Conservation (phyloP, 148 eudicot species). For the Chenopodium suecicum region DNA sequence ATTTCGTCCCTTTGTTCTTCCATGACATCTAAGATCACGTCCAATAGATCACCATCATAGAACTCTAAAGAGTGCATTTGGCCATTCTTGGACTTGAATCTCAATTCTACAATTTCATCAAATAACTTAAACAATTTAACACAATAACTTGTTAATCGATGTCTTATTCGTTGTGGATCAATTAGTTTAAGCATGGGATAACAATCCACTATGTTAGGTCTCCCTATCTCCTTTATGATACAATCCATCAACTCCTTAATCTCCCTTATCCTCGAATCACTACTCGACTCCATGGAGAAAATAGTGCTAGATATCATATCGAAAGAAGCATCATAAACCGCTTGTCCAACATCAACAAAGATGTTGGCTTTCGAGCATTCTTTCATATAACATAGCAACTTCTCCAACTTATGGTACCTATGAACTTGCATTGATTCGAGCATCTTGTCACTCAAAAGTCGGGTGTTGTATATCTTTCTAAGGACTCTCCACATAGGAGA, state of each 20-base stretch:
- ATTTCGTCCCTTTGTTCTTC: conserved; percentile 10
- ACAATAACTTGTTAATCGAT: background rate
- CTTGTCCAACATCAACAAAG: conserved; percentile 2
- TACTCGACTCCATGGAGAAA: background rate
- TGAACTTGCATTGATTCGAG: conserved; percentile 9
- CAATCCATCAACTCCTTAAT: conserved; percentile 9
- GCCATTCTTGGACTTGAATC: background rate
- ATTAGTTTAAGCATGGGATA: background rate
- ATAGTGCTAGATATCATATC: background rate
- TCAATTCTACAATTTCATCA: background rate
- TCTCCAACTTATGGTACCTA: background rate
- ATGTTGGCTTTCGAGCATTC: background rate
- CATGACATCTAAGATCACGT: background rate
- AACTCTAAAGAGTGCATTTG: too few species aligned
- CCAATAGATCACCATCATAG: background rate
- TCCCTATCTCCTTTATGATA: background rate
- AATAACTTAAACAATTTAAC: background rate
- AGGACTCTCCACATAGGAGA: conserved; percentile 1
- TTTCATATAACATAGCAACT: background rate
- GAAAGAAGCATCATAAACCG: conserved; percentile 1
- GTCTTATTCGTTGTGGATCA: conserved; percentile 7
- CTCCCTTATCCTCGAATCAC: background rate
- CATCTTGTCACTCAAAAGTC: conserved; percentile 5
- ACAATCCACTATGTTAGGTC: conserved; percentile 9
- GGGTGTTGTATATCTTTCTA: background rate